Evolutionary conservation across 164 flowering plant species (phyloP).

Genomic region (Berberis vulgaris): DNA sequence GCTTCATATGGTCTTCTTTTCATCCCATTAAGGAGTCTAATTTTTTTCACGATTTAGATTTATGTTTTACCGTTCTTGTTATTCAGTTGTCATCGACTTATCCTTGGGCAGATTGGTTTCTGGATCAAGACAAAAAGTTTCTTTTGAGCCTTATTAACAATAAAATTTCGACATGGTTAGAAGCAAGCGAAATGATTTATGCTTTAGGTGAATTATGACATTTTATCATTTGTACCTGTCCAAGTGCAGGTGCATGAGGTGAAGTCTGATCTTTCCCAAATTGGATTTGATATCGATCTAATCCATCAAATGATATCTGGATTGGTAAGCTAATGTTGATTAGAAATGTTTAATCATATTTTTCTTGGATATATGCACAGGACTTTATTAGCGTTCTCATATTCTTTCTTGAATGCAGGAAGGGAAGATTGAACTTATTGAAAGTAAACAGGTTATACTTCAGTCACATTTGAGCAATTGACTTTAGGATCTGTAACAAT

Average conservation of each 20-base stretch:
- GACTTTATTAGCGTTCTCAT: conserved; percentile 7
- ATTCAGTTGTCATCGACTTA: too few relatives aligned
- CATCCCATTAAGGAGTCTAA: too few relatives aligned
- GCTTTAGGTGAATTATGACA: background rate
- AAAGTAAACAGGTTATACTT: conserved; percentile 55
- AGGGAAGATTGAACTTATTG: conserved; percentile 57
- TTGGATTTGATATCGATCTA: conserved; percentile 45
- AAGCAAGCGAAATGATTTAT: background rate
- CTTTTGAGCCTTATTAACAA: too few relatives aligned
- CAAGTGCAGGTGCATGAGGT: conserved; percentile 45
- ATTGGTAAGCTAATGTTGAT: conserved; percentile 28
- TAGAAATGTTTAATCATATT: background rate
- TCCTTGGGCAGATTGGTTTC: too few relatives aligned
- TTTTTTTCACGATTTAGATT: too few relatives aligned
- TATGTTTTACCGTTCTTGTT: too few relatives aligned
- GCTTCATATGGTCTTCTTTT: too few relatives aligned
- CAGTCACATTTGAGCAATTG: background rate
- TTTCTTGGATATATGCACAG: too few relatives aligned
- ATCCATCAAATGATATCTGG: conserved; percentile 51
- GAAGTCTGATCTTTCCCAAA: conserved; percentile 43
- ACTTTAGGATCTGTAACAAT: background rate
- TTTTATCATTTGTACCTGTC: conserved; percentile 3
- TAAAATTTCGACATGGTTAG: too few relatives aligned
- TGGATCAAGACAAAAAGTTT: too few relatives aligned
- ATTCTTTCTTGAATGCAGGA: conserved; percentile 34